A percentile compares a stretch with the other conserved stretches of the same genome.
phyloP scores from a whole-genome alignment of 2,329 filamentous ascomycete species.

The Trichoderma arundinaceum region DNA sequence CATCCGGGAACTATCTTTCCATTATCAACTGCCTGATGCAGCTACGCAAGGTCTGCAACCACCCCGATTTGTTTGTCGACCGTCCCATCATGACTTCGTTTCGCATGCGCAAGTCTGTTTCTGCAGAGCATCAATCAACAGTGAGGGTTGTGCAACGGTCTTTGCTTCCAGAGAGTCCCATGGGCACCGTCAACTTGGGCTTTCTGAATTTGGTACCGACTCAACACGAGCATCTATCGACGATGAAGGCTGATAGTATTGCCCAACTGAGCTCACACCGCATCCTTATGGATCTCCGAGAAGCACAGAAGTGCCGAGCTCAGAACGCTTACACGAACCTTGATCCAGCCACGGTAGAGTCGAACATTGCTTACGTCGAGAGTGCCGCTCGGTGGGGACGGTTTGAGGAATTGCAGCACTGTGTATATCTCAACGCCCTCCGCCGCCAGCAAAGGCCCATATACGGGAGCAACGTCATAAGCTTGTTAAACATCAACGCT shows the following conservation, averaged over 20 bases:
- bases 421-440: conserved; percentile 79
- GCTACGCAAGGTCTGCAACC: conserved; percentile 95
- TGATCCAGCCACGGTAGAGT: conserved; percentile 70
- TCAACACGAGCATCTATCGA: conserved; percentile 69
- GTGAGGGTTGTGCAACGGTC: conserved; percentile 72
- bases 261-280: conserved; percentile 73
- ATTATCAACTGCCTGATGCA: conserved; percentile 99
- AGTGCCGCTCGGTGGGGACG: conserved; percentile 70
- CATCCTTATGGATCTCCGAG: conserved; percentile 71
- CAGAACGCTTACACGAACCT: conserved; percentile 61
- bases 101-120: conserved; percentile 81
- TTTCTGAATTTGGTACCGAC: conserved; percentile 82
- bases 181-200: conserved; percentile 70
- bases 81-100: conserved; percentile 97
- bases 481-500: conserved; percentile 70
- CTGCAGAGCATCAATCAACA: conserved; percentile 74
- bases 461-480: conserved; percentile 80
- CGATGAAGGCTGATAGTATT: conserved; percentile 57
- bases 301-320: conserved; percentile 68
- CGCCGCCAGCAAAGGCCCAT: conserved; percentile 80
- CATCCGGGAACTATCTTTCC: conserved; percentile 93
- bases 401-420: conserved; percentile 80
- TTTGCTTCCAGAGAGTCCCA: conserved; percentile 65
- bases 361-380: conserved; percentile 74
- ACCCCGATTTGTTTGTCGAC: conserved; percentile 95